Evolutionary conservation across 75 land plant species (phyloP), one percentile per base, ranked within the genome.

Genomic region (Isoetes taiwanensis): DNA sequence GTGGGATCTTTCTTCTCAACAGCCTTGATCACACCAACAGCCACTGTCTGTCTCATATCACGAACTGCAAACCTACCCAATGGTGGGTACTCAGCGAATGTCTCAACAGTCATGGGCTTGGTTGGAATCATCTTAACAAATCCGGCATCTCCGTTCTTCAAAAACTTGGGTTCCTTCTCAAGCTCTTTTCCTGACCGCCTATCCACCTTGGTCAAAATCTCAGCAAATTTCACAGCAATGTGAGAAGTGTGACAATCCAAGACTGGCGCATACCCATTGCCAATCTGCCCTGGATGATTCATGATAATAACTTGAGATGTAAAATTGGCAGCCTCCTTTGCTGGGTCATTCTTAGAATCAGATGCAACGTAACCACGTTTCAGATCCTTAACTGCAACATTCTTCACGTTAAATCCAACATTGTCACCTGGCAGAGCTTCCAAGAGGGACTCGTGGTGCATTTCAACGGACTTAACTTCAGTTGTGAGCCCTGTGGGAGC

Each of bases 41-140:
- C 75, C 29, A 72, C 75, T 11, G 75, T 72, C 59, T 72, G 75
- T 0, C 73, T 30, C 75, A 72, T 72, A 56, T 73, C 75, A 25
- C 75, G 39, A 75, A 83, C 78, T 34, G 80, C 82, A 50, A 85
- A 85, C 52, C 86, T 76, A 32, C 90, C 90, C 46, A 85, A 67
- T 17, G 90, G 87, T 30, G 90, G 86, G 43, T 85, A 85, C 77
- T 75, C 75, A 0, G 90, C 64, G 58, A 85, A 85, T 0, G 87
- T 82, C 67, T 85, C 87, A 25, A 85, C 87, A 32, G 76, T 78
- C 90, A 83, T 85, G 29, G 89, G 89, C 74, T 82, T 84, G 59
- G 85, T 79, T 3, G 83, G 85, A 70, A n/a, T 57, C 81, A 81
- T 80, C 80, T 80, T 80, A 2, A 80, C 71, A 28, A 77, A 42